A percentile compares a stretch with the other conserved stretches of the same genome.
Conservation (phyloP, 306 rosid genomes). For the Cucurbita pepo region DNA sequence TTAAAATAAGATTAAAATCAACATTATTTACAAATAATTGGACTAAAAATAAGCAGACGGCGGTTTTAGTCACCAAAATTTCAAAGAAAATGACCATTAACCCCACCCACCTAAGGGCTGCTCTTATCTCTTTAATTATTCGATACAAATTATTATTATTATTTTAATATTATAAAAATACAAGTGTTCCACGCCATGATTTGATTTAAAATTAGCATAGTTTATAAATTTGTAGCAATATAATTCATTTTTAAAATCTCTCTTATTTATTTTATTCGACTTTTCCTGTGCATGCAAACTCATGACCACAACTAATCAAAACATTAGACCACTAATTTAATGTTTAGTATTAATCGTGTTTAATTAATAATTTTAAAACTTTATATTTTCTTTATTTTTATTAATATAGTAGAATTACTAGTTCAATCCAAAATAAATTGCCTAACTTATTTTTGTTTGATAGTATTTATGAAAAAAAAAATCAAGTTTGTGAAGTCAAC, state of each 20-base stretch:
- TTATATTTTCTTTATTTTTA: too few relatives aligned
- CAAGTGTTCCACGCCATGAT: neutral
- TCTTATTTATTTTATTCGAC: neutral
- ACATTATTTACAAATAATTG: neutral
- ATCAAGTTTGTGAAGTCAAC: too few relatives aligned
- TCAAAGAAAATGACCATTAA: neutral
- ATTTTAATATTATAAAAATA: neutral
- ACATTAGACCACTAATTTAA: too few relatives aligned
- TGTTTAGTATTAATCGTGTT: too few relatives aligned
- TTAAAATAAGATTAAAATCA: neutral
- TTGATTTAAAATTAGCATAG: neutral
- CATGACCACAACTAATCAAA: neutral
- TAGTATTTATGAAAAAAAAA: too few relatives aligned
- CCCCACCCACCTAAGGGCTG: neutral
- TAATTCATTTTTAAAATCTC: neutral
- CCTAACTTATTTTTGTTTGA: too few relatives aligned
- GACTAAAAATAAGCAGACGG: neutral
- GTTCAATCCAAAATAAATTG: too few relatives aligned
- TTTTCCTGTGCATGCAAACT: neutral
- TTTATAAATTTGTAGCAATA: neutral
- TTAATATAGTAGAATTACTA: too few relatives aligned
- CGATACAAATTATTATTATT: neutral
- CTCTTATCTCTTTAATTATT: neutral
- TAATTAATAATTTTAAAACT: too few relatives aligned
- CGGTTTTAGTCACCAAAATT: neutral